phyloP scores from a whole-genome alignment of 2,329 filamentous ascomycete genomes.

The Neophaeococcomyces aloes region DNA sequence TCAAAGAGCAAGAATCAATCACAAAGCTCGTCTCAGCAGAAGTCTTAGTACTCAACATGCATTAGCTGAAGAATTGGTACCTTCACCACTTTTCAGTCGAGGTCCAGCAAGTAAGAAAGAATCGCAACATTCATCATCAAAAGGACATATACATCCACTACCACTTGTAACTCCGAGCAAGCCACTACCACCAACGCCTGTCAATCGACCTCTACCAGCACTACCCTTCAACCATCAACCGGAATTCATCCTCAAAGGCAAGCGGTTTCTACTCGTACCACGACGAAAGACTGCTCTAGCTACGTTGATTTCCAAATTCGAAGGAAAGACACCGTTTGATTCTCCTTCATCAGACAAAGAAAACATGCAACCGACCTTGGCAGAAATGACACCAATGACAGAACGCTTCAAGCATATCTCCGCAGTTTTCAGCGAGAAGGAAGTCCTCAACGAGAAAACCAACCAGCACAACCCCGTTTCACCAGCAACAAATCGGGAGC shows the following conservation, averaged over 20 bases:
- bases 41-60: constrained; percentile 14
- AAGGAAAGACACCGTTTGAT: constrained; percentile 13
- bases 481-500: not conserved
- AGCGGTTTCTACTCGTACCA: constrained; percentile 13
- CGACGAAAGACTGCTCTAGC: constrained; percentile 16
- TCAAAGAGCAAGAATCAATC: constrained; percentile 2
- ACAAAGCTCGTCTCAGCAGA: constrained; percentile 13
- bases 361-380: not conserved
- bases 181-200: constrained; percentile 5
- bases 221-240: constrained; percentile 18
- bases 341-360: not conserved
- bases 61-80: constrained; percentile 18
- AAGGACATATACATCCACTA: not conserved
- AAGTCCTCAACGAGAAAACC: not conserved
- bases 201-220: constrained; percentile 13
- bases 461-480: not conserved
- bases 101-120: constrained; percentile 10
- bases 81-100: constrained; percentile 19
- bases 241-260: constrained; percentile 12
- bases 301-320: constrained; percentile 17
- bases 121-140: not conserved
- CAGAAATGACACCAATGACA: not conserved
- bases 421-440: not conserved
- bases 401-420: constrained; percentile 7
- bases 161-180: not conserved